Base-by-base conservation (phyloP, 192 early-diverging fungal species). In the Coemansia sp. region DNA sequence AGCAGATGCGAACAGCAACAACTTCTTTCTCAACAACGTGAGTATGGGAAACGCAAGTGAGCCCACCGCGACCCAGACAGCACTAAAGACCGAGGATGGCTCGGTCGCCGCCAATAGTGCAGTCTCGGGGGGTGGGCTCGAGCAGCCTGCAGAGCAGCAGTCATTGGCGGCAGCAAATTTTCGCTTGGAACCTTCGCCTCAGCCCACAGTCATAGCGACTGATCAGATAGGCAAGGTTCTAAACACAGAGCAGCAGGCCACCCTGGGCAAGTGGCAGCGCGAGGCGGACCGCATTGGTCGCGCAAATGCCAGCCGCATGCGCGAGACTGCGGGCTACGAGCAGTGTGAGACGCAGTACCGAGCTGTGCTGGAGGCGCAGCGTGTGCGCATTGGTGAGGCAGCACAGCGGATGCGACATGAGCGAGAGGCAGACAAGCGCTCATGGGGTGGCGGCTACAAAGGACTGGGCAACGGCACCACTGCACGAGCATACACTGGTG, bases 391-490 rank as follows among this genome's bases (percentile, higher is more conserved):
- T 44, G 24, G n/a, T 15, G 54, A 56, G 15, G 23, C 56, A 42
- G 56, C 56, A 2, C 10, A 50, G 18, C 60, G 44, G 0, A 68
- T 67, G 57, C 63, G 64, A 4, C 36, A 44, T 4, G 76, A 73
- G 49, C 72, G 73, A 55, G 69, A 75, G 37, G n/a, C 54, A 5
- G 73, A 81, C 6, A 53, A 53, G 10, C 59, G 52, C 24, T 20
- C 68, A 2, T 81, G 78, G 73, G 87, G 88, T 5, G 64, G 73
- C 37, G 89, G 89, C 11, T 90, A 90, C 66, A 34, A 18, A 0
- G 84, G 83, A 1, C 80, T 70, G 49, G 84, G 82, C 18, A 90
- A 89, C 58, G 84, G 86, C 7, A 61, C 51, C 1, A 78, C 82
- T 10, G 69, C 75, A 2, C 71, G 58, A 0, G 42, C 84, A 11